Percentiles rank a stretch among this genome's conserved stretches.
phyloP scores from a whole-genome alignment of 1,139 yeast species.

The Lodderomyces margitis region DNA sequence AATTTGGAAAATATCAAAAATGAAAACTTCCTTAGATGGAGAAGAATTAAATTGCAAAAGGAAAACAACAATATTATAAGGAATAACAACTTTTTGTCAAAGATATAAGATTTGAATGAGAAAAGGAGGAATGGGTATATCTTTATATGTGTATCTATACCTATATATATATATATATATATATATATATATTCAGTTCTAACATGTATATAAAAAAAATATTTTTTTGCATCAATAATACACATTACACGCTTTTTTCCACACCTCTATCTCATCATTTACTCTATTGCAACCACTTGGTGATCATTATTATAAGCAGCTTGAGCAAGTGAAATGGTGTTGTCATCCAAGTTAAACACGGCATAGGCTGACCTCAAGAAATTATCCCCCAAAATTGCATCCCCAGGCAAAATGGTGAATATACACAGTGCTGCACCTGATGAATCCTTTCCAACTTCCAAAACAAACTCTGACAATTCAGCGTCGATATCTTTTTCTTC shows the following conservation, averaged over 20 bases:
- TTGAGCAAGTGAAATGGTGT: slow-evolving; percentile 38
- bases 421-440: slow-evolving; percentile 11
- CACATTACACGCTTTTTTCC: too few species aligned
- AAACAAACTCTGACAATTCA: slow-evolving; percentile 21
- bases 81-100: slow-evolving; percentile 69
- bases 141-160: too few species aligned
- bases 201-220: slow-evolving; percentile 1
- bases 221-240: background rate
- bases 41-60: slow-evolving; percentile 66
- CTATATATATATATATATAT: slow-evolving; percentile 6
- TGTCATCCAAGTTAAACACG: slow-evolving; percentile 39
- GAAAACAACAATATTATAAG: slow-evolving; percentile 70
- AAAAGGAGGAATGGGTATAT: too few species aligned
- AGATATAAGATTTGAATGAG: slow-evolving; percentile 34
- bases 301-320: slow-evolving; percentile 27
- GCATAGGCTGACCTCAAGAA: slow-evolving; percentile 39
- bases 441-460: slow-evolving; percentile 4
- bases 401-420: slow-evolving; percentile 16
- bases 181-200: slow-evolving; percentile 1
- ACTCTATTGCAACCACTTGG: slow-evolving; percentile 19
- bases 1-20: slow-evolving; percentile 53
- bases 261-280: too few species aligned
- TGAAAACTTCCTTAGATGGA: slow-evolving; percentile 62
- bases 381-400: slow-evolving; percentile 33
- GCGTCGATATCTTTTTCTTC: slow-evolving; percentile 22